Evolutionary conservation across 805 yeast genomes (phyloP).

Genomic region (Yarrowia bubula): DNA sequence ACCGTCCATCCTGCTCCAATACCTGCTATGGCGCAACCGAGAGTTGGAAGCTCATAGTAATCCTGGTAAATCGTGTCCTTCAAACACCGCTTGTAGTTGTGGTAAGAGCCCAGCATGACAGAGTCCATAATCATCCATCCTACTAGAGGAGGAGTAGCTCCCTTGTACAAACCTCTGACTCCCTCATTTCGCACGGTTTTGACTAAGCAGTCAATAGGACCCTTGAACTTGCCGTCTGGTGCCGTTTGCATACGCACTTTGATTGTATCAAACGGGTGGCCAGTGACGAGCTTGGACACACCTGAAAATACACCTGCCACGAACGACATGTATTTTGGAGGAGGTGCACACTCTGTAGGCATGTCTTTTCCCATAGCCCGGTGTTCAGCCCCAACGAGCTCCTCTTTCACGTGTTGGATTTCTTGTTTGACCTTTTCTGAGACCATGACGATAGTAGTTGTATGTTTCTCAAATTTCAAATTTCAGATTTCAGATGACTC

Average conservation of each 20-base stretch:
- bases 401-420: constrained; percentile 12
- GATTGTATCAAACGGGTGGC: constrained; percentile 91
- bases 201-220: constrained; percentile 76
- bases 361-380: constrained; percentile 2
- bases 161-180: constrained; percentile 74
- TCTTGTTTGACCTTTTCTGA: constrained; percentile 16
- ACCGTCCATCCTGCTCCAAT: constrained; percentile 81
- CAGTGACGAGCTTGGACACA: constrained; percentile 80
- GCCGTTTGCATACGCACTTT: constrained; percentile 82
- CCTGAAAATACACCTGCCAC: constrained; percentile 89
- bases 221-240: constrained; percentile 66
- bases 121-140: constrained; percentile 96
- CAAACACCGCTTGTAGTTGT: constrained; percentile 66
- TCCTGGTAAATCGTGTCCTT: constrained; percentile 61
- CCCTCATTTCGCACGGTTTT: constrained; percentile 78
- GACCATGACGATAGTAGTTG: not conserved
- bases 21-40: constrained; percentile 80
- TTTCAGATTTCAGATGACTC: constrained; percentile 5
- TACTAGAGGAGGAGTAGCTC: constrained; percentile 87
- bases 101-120: constrained; percentile 83
- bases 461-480: not conserved
- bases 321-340: constrained; percentile 41
- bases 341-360: not conserved
- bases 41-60: constrained; percentile 62
- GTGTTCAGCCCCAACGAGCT: constrained; percentile 1